Base-by-base conservation (phyloP, 306 rosid genomes). In the Cicer yamashitae region DNA sequence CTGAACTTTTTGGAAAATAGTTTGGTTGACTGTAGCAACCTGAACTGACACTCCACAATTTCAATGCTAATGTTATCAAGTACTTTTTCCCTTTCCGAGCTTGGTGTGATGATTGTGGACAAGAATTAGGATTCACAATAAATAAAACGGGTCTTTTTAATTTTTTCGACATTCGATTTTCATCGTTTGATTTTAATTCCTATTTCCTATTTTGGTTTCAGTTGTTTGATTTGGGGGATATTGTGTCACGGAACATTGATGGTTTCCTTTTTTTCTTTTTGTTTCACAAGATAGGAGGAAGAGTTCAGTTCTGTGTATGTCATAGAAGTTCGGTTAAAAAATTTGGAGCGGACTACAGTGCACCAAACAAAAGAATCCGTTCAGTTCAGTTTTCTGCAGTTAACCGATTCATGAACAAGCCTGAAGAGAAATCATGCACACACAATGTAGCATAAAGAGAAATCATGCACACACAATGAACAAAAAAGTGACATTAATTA, bases 401-500 rank as follows among this genome's bases (percentile, higher is more conserved):
- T 41, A 41, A 41, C 45, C 30, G 3, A 53, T 53, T 53, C 60
- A 17, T 53, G 12, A 53, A 53, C 10, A 53, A 53, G 9, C 30
- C 10, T 17, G 8, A 59, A 59, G n/a, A 44, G 57, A 22, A 48
- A 48, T 17, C 8, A 15, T 7, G 11, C 25, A 20, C 22, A 67
- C 61, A 11, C 10, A 10, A 44, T 59, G 38, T 70, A 48, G 59
- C 38, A 70, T 18, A 38, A 47, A 59, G 37, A 44, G 57, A 22
- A 48, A 48, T 17, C 8, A 15, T 7, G 11, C 25, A 20, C 22
- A 67, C 61, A 11, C 10, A 10, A 44, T 59, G 38, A 59, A 20
- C 5, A 15, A 77, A 45, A 77, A 38, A 46, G 62, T 68, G 9
- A 8, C 38, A 47, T 30, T 30, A 60, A 58, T 30, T 54, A 54